Conservation (phyloP, 495 filamentous ascomycete species). For the Extremus antarcticus region DNA sequence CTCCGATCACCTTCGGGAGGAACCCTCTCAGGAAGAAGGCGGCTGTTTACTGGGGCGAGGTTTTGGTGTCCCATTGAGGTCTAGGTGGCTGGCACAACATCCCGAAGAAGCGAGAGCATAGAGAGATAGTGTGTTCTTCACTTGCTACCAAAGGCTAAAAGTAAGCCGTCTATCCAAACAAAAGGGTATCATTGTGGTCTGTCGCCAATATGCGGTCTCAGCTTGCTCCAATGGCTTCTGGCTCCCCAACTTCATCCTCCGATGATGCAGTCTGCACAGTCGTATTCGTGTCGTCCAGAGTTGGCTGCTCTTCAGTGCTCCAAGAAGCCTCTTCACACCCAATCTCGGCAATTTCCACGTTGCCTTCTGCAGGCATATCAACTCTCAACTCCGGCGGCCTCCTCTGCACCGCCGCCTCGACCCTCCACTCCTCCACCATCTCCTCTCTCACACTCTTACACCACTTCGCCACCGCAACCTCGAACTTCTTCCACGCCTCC, state of each 20-base stretch:
- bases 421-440: slow-evolving; percentile 51
- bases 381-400: slow-evolving; percentile 12
- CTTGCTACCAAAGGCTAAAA: neutral
- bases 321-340: too few species aligned
- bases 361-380: neutral
- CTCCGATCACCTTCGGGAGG: too few species aligned
- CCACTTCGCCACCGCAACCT: slow-evolving; percentile 70
- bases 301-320: neutral
- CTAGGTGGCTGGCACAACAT: too few species aligned
- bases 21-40: too few species aligned
- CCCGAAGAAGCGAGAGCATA: too few species aligned
- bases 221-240: neutral
- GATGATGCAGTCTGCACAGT: neutral
- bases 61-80: too few species aligned
- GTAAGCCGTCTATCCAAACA: neutral
- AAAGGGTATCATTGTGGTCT: neutral
- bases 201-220: neutral
- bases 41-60: too few species aligned
- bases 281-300: neutral
- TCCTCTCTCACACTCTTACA: slow-evolving; percentile 65
- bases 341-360: too few species aligned
- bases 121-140: neutral
- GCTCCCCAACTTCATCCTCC: neutral
- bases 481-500: slow-evolving; percentile 67
- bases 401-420: slow-evolving; percentile 19